Evolutionary conservation across 768 basidiomycete genomes (phyloP).

Genomic region (Suillus variegatus): DNA sequence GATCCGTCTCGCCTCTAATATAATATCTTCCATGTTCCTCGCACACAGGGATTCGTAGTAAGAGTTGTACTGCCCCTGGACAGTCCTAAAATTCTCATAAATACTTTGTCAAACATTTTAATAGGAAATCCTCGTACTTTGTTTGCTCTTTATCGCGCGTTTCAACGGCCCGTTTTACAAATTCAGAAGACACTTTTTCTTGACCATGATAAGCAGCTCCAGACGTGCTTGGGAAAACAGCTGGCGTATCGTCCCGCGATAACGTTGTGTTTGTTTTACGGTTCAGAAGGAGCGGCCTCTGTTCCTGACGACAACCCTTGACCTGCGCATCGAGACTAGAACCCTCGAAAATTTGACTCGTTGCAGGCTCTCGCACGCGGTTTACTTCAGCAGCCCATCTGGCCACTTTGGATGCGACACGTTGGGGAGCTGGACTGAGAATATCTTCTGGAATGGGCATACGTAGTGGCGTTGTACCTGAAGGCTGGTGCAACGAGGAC

Average conservation of each 20-base stretch:
- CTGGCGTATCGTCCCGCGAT: neutral
- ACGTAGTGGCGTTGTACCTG: neutral
- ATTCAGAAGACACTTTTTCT: neutral
- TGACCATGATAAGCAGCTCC: neutral
- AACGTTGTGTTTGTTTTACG: neutral
- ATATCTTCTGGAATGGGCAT: neutral
- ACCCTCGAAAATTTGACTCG: neutral
- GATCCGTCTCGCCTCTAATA: neutral
- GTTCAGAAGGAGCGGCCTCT: slow-evolving; percentile 2
- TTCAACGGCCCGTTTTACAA: slow-evolving; percentile 2
- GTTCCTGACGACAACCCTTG: neutral
- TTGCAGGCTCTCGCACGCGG: slow-evolving; percentile 1
- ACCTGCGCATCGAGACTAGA: neutral
- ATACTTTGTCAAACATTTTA: neutral
- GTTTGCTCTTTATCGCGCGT: neutral
- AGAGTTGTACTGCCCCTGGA: neutral
- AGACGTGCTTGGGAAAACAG: neutral
- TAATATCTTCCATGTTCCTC: neutral
- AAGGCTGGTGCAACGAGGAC: neutral
- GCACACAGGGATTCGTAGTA: neutral
- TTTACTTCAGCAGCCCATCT: slow-evolving; percentile 1
- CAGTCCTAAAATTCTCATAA: neutral
- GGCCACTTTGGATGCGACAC: neutral
- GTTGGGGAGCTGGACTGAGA: neutral
- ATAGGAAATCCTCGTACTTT: neutral